Conservation (phyloP, 352 stramenopile genomes). For the Blastocystis sp. region DNA sequence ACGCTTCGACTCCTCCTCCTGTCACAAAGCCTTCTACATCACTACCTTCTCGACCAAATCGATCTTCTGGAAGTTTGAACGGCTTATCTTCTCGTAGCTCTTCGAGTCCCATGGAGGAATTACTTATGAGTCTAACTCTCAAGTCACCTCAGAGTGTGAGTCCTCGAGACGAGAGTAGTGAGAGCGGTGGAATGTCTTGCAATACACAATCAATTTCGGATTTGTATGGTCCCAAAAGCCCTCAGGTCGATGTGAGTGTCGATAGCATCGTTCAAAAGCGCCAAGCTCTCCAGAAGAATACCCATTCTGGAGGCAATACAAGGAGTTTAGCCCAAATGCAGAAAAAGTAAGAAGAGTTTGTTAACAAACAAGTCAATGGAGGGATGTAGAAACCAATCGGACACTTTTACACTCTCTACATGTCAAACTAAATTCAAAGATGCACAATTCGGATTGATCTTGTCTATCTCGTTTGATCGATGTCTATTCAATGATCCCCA, state of each 20-base stretch:
- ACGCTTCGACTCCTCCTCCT: neutral
- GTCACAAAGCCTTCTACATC: neutral
- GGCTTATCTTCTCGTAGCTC: neutral
- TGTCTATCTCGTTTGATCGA: neutral
- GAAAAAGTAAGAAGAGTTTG: neutral
- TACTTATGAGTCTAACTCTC: conserved; percentile 23
- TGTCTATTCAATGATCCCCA: neutral
- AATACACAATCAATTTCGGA: neutral
- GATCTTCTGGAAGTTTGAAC: neutral
- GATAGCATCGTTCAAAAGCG: neutral
- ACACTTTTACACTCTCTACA: neutral
- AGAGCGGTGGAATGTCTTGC: neutral
- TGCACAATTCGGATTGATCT: neutral
- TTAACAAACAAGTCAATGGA: neutral
- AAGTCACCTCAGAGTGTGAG: neutral
- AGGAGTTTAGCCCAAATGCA: neutral
- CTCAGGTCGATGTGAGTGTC: neutral
- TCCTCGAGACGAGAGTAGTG: neutral
- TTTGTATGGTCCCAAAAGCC: neutral
- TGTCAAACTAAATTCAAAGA: neutral
- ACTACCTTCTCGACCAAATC: neutral
- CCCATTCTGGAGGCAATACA: neutral
- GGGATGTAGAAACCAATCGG: neutral
- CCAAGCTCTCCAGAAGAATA: neutral
- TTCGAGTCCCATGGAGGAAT: neutral